Base-by-base conservation (phyloP, 202 grass and related monocot genomes). In the Zizania palustris region DNA sequence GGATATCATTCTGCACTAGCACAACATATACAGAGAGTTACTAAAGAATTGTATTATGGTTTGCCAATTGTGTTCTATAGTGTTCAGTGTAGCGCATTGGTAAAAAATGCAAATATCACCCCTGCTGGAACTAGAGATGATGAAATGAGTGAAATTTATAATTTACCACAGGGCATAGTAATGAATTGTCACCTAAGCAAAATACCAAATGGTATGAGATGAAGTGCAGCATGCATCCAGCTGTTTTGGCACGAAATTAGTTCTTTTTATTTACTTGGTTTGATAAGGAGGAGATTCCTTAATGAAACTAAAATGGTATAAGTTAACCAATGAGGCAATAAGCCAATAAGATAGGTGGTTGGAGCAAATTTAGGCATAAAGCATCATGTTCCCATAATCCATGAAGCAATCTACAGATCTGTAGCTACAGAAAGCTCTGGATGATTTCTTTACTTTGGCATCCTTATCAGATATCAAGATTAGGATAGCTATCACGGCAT, bases 1-100 rank as follows among this genome's bases (percentile, higher is more conserved):
- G 91, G 62, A 98, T 98, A 63, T 98, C 95, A 81, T 81, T 94
- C 95, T 98, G 91, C 82, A 82, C 37, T 76, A 80, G 58, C 50
- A 66, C 60, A 85, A 54, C 7, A 40, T 46, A 22, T 38, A 68
- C 21, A 73, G 63, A 69, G 9, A 41, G 74, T 80, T 71, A 80
- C 39, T 10, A 28, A 18, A 70, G 42, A 65, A 12, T 16, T 19
- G 36, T 20, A 57, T 48, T 50, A 74, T 45, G 40, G 9, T 46
- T 54, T 41, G 20, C 11, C 39, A 75, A 70, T 58, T 59, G 34
- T 50, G 40, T 35, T 40, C 34, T 55, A 9, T 56, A 63, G 2
- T 33, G 18, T 35, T 65, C 37, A 51, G 33, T 64, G 34, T 43
- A 55, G 78, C 44, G 64, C 68, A 73, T 64, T 37, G 1, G 36